phyloP scores from a whole-genome alignment of 192 early-diverging fungal species.

The Kappamyces sp. region DNA sequence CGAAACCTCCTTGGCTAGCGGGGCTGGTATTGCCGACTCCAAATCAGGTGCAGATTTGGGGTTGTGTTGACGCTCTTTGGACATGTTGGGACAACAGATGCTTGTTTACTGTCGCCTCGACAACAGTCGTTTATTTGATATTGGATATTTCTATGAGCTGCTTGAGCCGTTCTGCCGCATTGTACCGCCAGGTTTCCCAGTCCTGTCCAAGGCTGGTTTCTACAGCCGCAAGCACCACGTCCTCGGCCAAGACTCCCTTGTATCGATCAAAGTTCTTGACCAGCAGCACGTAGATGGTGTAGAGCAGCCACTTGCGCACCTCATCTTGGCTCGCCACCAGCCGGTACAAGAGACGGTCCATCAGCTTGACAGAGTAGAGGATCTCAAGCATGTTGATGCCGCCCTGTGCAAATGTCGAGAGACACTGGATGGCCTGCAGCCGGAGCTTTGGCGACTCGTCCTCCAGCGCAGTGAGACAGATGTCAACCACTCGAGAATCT shows the following conservation, averaged over 20 bases:
- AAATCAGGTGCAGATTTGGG: too few relatives aligned
- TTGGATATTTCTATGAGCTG: conserved; percentile 3
- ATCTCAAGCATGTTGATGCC: not conserved
- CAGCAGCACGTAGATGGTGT: conserved; percentile 3
- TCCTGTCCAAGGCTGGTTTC: conserved; percentile 9
- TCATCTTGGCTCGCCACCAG: conserved; percentile 3
- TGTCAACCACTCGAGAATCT: conserved; percentile 12
- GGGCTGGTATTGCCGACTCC: too few relatives aligned
- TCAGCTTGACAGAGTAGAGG: conserved; percentile 1
- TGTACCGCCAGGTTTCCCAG: not conserved
- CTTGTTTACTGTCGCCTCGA: too few relatives aligned
- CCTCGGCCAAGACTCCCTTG: conserved; percentile 2
- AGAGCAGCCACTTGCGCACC: conserved; percentile 2
- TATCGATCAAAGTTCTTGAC: conserved; percentile 14
- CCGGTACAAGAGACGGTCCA: conserved; percentile 6
- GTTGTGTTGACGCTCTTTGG: too few relatives aligned
- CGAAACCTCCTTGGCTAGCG: too few relatives aligned
- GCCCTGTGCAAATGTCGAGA: conserved; percentile 5
- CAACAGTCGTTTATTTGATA: not conserved
- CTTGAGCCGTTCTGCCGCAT: conserved; percentile 9
- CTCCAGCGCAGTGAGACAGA: conserved; percentile 10
- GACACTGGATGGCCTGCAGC: conserved; percentile 10
- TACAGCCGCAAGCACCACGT: not conserved
- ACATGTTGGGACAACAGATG: too few relatives aligned
- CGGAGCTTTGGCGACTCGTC: not conserved